Percentiles rank a stretch among this genome's conserved stretches.
These are phyloP conservation scores for Plantago rigida DNA, from an alignment of 305 asterid genomes.

Conservation along the genomic window DNA sequence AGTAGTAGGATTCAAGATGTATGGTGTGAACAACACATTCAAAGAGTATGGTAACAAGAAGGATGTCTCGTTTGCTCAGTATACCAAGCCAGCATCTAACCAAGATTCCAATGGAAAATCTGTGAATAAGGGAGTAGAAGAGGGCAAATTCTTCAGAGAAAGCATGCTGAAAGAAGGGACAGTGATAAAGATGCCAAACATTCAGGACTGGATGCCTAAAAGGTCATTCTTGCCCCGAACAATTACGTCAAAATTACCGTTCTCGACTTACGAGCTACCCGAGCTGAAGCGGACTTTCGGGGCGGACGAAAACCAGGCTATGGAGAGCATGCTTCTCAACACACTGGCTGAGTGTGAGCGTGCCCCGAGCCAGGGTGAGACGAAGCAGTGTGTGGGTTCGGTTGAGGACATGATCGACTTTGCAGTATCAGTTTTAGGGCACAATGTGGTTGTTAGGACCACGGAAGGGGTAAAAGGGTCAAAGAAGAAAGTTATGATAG, in stretches of 20 bases:
- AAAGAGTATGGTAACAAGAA: conserved; percentile 51
- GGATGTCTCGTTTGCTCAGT: conserved; percentile 61
- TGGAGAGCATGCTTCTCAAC: conserved; percentile 37
- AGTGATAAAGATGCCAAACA: conserved; percentile 54
- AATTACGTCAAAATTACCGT: conserved; percentile 44
- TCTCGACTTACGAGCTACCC: conserved; percentile 27
- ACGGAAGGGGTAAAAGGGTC: conserved; percentile 53
- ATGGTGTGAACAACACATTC: conserved; percentile 53
- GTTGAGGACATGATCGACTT: conserved; percentile 68
- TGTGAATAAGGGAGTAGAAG: conserved; percentile 38
- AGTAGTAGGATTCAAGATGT: conserved; percentile 45
- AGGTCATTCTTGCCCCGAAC: conserved; percentile 68
- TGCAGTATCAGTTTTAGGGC: conserved; percentile 38
- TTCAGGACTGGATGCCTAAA: conserved; percentile 59
- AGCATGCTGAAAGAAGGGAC: conserved; percentile 50
- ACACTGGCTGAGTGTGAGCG: conserved; percentile 53
- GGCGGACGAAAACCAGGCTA: conserved; percentile 33
- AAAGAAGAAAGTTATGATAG: conserved; percentile 33
- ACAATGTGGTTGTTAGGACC: conserved; percentile 41
- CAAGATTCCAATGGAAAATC: conserved; percentile 17
- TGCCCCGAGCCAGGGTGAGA: conserved; percentile 52
- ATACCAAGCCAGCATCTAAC: conserved; percentile 29
- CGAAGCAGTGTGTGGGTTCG: conserved; percentile 56
- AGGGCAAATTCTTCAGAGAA: conserved; percentile 70
- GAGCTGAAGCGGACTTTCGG: conserved; percentile 39